Conservation (phyloP, 139 green algal genomes). For the Cymbomonas tetramitiformis region DNA sequence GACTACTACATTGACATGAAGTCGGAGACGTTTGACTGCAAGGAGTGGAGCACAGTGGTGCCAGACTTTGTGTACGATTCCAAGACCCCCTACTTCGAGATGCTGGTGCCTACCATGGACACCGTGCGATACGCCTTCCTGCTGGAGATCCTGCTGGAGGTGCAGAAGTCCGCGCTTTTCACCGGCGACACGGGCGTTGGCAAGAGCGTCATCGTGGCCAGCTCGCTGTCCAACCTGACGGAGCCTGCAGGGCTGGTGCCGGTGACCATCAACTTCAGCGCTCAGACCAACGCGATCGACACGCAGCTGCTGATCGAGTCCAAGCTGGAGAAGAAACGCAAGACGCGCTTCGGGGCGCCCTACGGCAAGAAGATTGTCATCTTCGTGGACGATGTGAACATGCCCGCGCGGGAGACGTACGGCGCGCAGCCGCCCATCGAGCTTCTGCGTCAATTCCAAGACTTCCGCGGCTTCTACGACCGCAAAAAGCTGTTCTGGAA, state of each 20-base stretch:
- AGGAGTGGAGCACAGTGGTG: conserved; percentile 48
- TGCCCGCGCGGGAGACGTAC: conserved; percentile 63
- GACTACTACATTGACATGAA: conserved; percentile 49
- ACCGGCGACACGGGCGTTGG: conserved; percentile 57
- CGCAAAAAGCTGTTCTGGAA: conserved; percentile 72
- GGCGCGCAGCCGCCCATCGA: conserved; percentile 68
- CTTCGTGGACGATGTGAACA: conserved; percentile 82
- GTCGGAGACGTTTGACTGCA: conserved; percentile 32
- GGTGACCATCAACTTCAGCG: conserved; percentile 61
- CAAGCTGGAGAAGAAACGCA: conserved; percentile 71
- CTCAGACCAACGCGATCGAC: conserved; percentile 54
- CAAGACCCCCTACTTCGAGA: conserved; percentile 56
- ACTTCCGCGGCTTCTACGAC: conserved; percentile 65
- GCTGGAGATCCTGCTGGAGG: conserved; percentile 44
- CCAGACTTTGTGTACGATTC: conserved; percentile 50
- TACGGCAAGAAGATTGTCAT: conserved; percentile 59
- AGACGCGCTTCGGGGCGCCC: conserved; percentile 52
- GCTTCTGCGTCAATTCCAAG: conserved; percentile 69
- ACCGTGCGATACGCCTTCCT: conserved; percentile 51
- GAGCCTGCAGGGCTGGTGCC: conserved; percentile 27
- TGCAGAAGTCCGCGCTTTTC: conserved; percentile 51
- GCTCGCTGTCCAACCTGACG: conserved; percentile 29
- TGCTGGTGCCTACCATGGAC: conserved; percentile 64
- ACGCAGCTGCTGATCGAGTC: conserved; percentile 57
- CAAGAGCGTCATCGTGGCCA: conserved; percentile 52